A percentile compares a stretch with the other conserved stretches of the same genome.
These are phyloP conservation scores for Boechera stricta DNA, from an alignment of 345 rosid species.

Conservation along the genomic window DNA sequence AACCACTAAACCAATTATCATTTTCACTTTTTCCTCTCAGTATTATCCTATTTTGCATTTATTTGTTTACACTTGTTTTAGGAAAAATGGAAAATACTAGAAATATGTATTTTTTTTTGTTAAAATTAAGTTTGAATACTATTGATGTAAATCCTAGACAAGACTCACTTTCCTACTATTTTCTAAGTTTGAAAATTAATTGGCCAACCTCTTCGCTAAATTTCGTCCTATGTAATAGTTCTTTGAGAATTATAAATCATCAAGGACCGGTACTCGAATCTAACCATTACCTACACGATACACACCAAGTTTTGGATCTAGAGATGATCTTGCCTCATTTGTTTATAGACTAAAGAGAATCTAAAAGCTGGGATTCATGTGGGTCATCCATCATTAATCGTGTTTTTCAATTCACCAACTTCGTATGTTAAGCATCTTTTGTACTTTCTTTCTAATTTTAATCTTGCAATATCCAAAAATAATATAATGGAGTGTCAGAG, in stretches of 20 bases:
- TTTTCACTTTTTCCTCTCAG: background rate
- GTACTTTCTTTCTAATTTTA: constrained; percentile 32
- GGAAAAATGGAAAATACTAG: no score
- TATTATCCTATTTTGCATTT: constrained; percentile 5
- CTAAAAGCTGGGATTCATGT: constrained; percentile 45
- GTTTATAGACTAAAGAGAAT: constrained; percentile 27
- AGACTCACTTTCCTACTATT: background rate
- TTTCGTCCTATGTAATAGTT: constrained; percentile 13
- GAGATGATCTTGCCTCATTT: constrained; percentile 28
- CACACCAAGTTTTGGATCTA: constrained; percentile 34
- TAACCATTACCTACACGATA: constrained; percentile 26
- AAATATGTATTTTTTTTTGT: background rate
- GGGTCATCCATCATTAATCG: constrained; percentile 42
- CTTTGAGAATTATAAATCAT: background rate
- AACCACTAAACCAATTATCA: constrained; percentile 53
- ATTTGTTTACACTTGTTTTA: background rate
- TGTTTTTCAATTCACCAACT: constrained; percentile 45
- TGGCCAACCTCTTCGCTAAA: constrained; percentile 16
- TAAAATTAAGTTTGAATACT: background rate
- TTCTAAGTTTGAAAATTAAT: background rate
- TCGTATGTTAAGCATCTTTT: constrained; percentile 37
- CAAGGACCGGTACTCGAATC: constrained; percentile 13
- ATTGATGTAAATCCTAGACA: background rate
- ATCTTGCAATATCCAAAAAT: background rate
- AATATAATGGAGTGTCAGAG: background rate